Evolutionary conservation across 768 basidiomycete genomes (phyloP), one percentile per base, ranked within the genome.

Genomic region (Collybiopsis luxurians): DNA sequence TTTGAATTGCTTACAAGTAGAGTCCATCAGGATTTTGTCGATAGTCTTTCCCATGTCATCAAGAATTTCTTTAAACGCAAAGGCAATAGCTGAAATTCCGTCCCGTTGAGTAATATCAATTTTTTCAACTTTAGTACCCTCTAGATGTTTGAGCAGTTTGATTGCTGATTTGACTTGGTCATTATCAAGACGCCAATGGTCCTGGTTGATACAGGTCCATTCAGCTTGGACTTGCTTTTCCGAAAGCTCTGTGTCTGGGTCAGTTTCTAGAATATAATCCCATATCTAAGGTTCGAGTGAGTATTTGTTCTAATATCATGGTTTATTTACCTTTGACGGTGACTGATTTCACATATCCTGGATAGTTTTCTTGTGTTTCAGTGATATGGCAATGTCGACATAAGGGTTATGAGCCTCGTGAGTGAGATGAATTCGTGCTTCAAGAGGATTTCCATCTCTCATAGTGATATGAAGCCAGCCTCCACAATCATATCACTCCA

Each of bases 151-250:
- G 11, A 71, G 44, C 0, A 71, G 58, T 13, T 63, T 62, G n/a
- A 58, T 55, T 26, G 69, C 66, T 1, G 69, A 71, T 57, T 63
- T 65, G 11, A 73, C 45, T 46, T 71, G 55, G 55, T 73, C 62
- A 0, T 46, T 24, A 57, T 69, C 61, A 4, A 53, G 60, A 19
- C 63, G 66, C 67, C 66, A 73, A 12, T 65, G 28, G 46, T 55
- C 27, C 2, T 59, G 53, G 3, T 57, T 56, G 12, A 47, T 27
- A 6, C 61, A 42, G 3, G 56, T 31, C 68, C 68, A 71, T 15
- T 63, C 49, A 1, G 60, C 26, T 49, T 71, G 68, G 3, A 71
- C 57, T 2, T 34, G 56, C 36, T 49, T 60, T 60, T 31, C 54
- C 31, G 46, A 49, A 38, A 58, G 55, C 21, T 9, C 38, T 9